Conservation (phyloP, 2,329 filamentous ascomycete genomes). For the Helotiales sp. region DNA sequence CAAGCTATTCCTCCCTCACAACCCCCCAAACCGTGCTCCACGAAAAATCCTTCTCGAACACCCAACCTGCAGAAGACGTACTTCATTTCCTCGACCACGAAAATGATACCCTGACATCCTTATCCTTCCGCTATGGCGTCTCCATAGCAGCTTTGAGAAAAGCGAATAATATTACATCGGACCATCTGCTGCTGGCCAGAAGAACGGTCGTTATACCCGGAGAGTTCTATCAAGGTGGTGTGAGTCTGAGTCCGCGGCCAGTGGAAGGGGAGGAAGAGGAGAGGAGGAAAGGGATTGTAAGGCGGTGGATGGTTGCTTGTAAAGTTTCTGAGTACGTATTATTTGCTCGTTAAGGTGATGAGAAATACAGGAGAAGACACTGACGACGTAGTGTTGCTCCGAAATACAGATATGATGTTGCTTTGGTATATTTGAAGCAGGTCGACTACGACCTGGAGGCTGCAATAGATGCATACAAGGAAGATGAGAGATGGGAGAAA, state of each 20-base stretch:
- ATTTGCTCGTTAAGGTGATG: background rate
- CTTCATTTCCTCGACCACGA: conserved; percentile 75
- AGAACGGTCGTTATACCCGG: conserved; percentile 74
- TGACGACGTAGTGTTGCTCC: conserved; percentile 43
- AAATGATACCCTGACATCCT: conserved; percentile 69
- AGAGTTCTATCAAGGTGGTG: conserved; percentile 68
- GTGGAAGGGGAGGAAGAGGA: conserved; percentile 78
- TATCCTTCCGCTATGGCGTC: conserved; percentile 75
- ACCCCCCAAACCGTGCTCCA: conserved; percentile 15
- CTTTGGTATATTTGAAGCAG: conserved; percentile 76
- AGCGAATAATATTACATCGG: conserved; percentile 72
- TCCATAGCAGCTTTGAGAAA: conserved; percentile 65
- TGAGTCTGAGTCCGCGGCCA: conserved; percentile 71
- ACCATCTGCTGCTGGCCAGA: conserved; percentile 72
- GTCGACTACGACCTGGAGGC: conserved; percentile 67
- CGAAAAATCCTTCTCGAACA: conserved; percentile 33
- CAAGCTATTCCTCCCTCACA: conserved; percentile 34
- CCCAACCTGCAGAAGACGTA: conserved; percentile 60
- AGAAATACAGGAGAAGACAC: conserved; percentile 14
- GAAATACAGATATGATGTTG: conserved; percentile 65
- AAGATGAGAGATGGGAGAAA: conserved; percentile 78
- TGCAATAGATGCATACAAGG: conserved; percentile 68
- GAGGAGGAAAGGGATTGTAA: conserved; percentile 69
- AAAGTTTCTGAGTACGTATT: conserved; percentile 73
- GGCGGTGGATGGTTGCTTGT: conserved; percentile 79